phyloP scores from a whole-genome alignment of 225 moss, liverwort and hornwort genomes.

The Lunularia cruciata region DNA sequence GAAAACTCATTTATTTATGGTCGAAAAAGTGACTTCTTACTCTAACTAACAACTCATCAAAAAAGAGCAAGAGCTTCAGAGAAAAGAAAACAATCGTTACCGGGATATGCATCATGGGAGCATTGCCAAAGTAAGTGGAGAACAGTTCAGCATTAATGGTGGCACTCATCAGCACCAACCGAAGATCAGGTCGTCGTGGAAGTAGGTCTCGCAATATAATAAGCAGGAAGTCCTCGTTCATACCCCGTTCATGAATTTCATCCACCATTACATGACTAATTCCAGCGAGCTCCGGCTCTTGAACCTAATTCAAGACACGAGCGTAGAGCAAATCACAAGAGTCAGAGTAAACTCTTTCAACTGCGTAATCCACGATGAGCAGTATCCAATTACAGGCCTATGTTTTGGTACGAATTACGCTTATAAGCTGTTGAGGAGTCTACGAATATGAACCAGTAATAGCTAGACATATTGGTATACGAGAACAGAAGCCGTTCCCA shows the following conservation, averaged over 20 bases:
- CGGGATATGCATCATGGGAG: slow-evolving; percentile 98
- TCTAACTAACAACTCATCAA: too few species aligned
- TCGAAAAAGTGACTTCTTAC: background rate
- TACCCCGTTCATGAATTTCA: slow-evolving; percentile 98
- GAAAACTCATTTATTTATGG: background rate
- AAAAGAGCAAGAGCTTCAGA: too few species aligned
- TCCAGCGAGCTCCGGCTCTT: slow-evolving; percentile 89
- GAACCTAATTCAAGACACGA: too few species aligned
- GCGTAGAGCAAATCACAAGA: too few species aligned
- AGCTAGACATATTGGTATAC: too few species aligned
- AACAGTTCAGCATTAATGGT: slow-evolving; percentile 97
- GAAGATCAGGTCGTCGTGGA: slow-evolving; percentile 87
- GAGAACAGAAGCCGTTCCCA: too few species aligned
- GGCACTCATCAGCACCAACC: slow-evolving; percentile 95
- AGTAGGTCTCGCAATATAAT: slow-evolving; percentile 89
- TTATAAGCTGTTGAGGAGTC: too few species aligned
- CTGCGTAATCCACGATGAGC: too few species aligned
- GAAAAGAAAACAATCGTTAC: slow-evolving; percentile 34
- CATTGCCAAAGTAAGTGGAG: slow-evolving; percentile 84
- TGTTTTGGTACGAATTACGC: too few species aligned
- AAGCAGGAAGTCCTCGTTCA: slow-evolving; percentile 97
- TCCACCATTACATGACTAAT: slow-evolving; percentile 99
- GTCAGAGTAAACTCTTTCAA: too few species aligned
- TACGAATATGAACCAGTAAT: too few species aligned
- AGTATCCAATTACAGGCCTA: too few species aligned